Percentiles rank a stretch among this genome's conserved stretches.
These are phyloP conservation scores for Cronartium quercuum DNA, from an alignment of 1,284 basidiomycete species.

Conservation along the genomic window DNA sequence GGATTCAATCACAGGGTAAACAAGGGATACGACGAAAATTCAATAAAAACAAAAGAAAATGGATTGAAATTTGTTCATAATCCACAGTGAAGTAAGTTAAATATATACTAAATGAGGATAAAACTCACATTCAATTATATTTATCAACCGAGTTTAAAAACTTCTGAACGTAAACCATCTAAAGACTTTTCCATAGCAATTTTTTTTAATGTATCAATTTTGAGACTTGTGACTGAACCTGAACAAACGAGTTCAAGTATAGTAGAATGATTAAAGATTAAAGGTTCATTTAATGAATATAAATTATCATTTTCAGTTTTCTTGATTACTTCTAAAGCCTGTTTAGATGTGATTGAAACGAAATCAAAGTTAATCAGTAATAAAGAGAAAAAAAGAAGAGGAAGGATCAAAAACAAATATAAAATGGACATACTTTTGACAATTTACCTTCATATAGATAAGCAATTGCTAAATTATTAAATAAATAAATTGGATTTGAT, in stretches of 20 bases:
- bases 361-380: not conserved
- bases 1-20: no score
- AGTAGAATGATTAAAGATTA: not conserved
- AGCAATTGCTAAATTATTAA: not conserved
- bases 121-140: not conserved
- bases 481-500: no score
- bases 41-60: not conserved
- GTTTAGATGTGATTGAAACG: not conserved
- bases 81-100: not conserved
- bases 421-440: not conserved
- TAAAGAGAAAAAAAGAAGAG: not conserved
- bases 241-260: not conserved
- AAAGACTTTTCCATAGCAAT: not conserved
- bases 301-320: not conserved
- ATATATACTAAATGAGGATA: not conserved
- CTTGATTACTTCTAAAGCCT: not conserved
- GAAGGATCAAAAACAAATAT: no score
- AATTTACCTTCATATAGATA: not conserved
- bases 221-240: not conserved
- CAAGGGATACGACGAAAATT: no score
- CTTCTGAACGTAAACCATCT: not conserved
- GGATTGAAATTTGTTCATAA: not conserved
- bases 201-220: not conserved
- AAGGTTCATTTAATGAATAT: not conserved
- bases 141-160: not conserved